Base-by-base conservation (phyloP, 805 yeast genomes). In the Wilhelminamyces savonicus region DNA sequence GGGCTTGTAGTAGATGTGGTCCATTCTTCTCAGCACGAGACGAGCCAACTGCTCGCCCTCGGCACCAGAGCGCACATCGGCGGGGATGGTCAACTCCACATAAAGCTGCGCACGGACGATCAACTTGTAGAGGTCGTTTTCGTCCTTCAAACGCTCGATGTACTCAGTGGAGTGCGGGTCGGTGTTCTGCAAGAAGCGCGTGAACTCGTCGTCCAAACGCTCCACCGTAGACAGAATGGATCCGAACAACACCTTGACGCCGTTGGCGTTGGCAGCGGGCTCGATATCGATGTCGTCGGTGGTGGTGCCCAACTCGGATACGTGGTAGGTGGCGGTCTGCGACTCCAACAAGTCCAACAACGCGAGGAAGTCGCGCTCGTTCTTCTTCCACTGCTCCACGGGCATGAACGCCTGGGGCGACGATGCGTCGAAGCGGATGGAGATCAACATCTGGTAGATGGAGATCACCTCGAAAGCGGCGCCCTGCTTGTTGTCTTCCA, bases 101-200 rank as follows among this genome's bases (percentile, higher is more conserved):
- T 92, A 90, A 39, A 82, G 58, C 66, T 92, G 98, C 16, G 86
- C 76, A 50, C 95, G 78, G 37, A 92, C 72, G 39, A 92, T 71
- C 52, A 85, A 68, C 32, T 70, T 68, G 65, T 87, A 90, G 32
- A 92, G 69, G 22, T 62, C 61, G 39, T 78, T 70, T 64, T 92
- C 98, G 58, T 88, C 95, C 58, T 80, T 81, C 52, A 92, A 73
- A 56, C 97, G 77, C 43, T 81, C 83, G 43, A 92, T 74, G 59
- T 90, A 92, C 59, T 92, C 98, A 34, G 85, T 79, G 15, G 97
- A 82, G 56, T 92, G 97, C 26, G 97, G 95, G 58, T 92, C 97
- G 48, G 86, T 79, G 43, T 76, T 76, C 54, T 88, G 87, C 48
- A 92, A 71, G 27, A 94, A 85, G 44, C 81, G 78, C 39, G 83